Evolutionary conservation across 2,329 filamentous ascomycete species (phyloP).

Genomic region (Paracoccidioides lutzii): DNA sequence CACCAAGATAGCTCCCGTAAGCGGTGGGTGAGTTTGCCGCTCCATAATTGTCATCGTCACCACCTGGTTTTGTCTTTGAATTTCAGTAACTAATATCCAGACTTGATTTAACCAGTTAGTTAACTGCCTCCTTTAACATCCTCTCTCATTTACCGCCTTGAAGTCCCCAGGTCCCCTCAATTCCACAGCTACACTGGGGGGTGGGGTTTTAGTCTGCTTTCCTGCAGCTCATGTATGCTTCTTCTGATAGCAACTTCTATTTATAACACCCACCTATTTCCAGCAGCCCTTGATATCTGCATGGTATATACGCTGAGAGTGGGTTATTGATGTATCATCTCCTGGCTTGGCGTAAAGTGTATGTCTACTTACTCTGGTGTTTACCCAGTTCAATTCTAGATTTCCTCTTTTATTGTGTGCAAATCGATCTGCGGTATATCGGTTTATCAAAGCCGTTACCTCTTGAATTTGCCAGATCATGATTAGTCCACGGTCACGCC

Average conservation of each 20-base stretch:
- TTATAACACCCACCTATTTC: not conserved
- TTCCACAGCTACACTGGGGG: not conserved
- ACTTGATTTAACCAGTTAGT: no score
- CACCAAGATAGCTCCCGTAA: no score
- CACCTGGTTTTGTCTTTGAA: no score
- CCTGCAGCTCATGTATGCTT: not conserved
- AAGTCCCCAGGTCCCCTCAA: no score
- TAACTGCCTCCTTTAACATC: no score
- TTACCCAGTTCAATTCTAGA: not conserved
- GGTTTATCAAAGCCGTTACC: not conserved
- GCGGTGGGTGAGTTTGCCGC: not conserved
- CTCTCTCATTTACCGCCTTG: no score
- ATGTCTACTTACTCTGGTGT: not conserved
- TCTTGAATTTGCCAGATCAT: constrained; percentile 13
- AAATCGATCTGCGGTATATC: not conserved
- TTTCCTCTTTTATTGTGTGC: not conserved
- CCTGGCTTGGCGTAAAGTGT: not conserved
- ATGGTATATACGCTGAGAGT: no score
- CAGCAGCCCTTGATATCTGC: no score
- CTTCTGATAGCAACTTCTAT: not conserved
- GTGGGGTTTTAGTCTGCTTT: no score
- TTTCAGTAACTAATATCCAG: no score
- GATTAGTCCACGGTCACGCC: constrained; percentile 32
- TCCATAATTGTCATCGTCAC: not conserved
- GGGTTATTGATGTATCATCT: no score